Percentiles rank a stretch among this genome's conserved stretches.
Evolutionary conservation across 1,284 basidiomycete genomes (phyloP).

Genomic region (Ustilago shanxiensis): DNA sequence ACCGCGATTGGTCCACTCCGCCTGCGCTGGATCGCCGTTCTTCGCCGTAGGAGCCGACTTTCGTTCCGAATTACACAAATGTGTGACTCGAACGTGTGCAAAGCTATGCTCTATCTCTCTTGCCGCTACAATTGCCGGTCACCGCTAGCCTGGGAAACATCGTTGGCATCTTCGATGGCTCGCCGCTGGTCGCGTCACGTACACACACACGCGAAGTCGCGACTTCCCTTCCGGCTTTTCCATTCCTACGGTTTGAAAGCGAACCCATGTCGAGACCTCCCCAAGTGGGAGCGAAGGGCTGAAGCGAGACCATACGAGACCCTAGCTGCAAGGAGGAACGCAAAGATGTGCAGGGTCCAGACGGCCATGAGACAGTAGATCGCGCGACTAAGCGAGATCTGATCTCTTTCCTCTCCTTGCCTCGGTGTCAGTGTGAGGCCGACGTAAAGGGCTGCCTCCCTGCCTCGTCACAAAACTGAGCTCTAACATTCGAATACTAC

Average conservation of each 20-base stretch:
- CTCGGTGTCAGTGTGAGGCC: conserved; percentile 33
- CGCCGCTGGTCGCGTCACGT: background rate
- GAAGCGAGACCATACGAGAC: conserved; percentile 5
- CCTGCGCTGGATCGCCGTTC: too few species aligned
- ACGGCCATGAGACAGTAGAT: background rate
- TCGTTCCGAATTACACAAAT: too few species aligned
- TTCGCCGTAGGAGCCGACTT: too few species aligned
- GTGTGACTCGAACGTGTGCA: too few species aligned
- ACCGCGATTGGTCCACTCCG: too few species aligned
- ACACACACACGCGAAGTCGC: background rate
- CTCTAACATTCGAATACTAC: conserved; percentile 1
- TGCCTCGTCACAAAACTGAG: background rate
- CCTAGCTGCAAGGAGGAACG: conserved; percentile 1
- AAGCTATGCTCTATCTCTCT: background rate
- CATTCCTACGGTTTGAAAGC: background rate
- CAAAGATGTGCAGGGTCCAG: conserved; percentile 23
- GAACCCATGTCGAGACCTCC: background rate
- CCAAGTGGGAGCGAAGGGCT: background rate
- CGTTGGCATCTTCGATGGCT: background rate
- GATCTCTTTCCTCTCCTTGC: conserved; percentile 18
- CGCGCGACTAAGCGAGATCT: conserved; percentile 5
- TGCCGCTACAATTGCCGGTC: background rate
- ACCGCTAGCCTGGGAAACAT: background rate
- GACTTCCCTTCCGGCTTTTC: background rate
- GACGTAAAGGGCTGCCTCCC: conserved; percentile 31